Evolutionary conservation across 768 basidiomycete species (phyloP), one percentile per base, ranked within the genome.

Genomic region (Russula sp.): DNA sequence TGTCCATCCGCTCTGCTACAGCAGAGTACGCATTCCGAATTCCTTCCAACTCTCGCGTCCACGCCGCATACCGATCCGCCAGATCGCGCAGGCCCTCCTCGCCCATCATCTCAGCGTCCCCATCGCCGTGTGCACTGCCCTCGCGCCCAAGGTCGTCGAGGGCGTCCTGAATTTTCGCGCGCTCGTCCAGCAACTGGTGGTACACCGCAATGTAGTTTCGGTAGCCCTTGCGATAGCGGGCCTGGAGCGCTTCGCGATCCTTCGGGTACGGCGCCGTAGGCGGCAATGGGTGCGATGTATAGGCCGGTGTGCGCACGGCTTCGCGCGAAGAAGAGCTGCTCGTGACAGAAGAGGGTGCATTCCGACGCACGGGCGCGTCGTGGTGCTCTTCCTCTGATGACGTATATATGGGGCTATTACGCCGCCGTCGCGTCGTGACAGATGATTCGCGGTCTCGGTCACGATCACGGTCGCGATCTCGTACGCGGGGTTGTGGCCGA

Each of bases 191-290:
- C 52, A 86, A 70, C 69, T 78, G 74, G 37, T 77, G 72, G 65
- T 81, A 82, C 16, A 77, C 73, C 1, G 70, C 68, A 49, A 85
- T 64, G 66, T 88, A 88, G 42, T 80, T 76, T 10, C 73, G 54
- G 65, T 86, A 89, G 31, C 77, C 77, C 14, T 73, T 68, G 42
- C 77, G 77, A 63, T 89, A 89, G 53, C 78, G 75, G 32, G 73
- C 72, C 14, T 85, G 82, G 27, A 89, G 77, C 31, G 74, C 75
- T 3, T 76, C 77, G 57, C 77, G 84, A 66, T 86, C 82, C 0
- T 76, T 73, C 22, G 83, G 76, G 5, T 80, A 75, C 13, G 75
- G 73, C 27, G 72, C 61, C 35, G 54, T 57, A 9, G 61, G 40
- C 13, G 68, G 63, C 37, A 42, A 59, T 48, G 59, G 57, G 16